Evolutionary conservation across 2,329 filamentous ascomycete genomes (phyloP), one percentile per base, ranked within the genome.

Genomic region (Sporothrix schenckii): DNA sequence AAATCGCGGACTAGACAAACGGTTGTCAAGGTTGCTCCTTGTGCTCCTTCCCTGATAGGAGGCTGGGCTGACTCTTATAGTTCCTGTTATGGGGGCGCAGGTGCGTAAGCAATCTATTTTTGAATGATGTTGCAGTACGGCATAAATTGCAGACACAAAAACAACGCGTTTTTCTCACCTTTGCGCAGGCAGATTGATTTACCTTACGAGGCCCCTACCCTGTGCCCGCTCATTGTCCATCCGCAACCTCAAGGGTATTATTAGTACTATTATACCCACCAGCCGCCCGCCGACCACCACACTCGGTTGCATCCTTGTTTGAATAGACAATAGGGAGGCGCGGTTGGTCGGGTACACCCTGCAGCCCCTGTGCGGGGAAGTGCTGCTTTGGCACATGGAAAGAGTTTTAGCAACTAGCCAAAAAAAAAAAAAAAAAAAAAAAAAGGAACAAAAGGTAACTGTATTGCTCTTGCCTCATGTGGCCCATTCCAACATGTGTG

Each of bases 91-190:
- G 19, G 19, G 14, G n/a, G 34, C 39, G 34, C 34, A 44, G 34
- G n/a, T 24, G 56, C 56, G 34, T 61, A 44, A 61, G 56, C 56
- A 61, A 60, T 60, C 21, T 61, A 44, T 44, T 44, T 41, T 16
- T 19, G 44, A 14, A 5, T 16, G 44, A 19, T 7, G 34, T 34
- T 4, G 1, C 34, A 34, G 5, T 34, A 34, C 34, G 34, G 6
- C 34, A 34, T 34, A 34, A 1, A 34, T 34, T 34, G 34, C 34
- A 7, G 34, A 34, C 34, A 34, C 34, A 34, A 34, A 0, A 34
- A 34, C 6, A 34, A 34, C 34, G 34, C 34, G 34, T 34, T 4
- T 9, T 9, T 34, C 34, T 34, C 6, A 6, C 1, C 34, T 9
- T 9, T 34, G 34, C 1, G 34, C 34, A 34, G 4, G 34, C 34